These are phyloP conservation scores for Rubia occidens DNA, from an alignment of 305 asterid genomes.

Conservation along the genomic window DNA sequence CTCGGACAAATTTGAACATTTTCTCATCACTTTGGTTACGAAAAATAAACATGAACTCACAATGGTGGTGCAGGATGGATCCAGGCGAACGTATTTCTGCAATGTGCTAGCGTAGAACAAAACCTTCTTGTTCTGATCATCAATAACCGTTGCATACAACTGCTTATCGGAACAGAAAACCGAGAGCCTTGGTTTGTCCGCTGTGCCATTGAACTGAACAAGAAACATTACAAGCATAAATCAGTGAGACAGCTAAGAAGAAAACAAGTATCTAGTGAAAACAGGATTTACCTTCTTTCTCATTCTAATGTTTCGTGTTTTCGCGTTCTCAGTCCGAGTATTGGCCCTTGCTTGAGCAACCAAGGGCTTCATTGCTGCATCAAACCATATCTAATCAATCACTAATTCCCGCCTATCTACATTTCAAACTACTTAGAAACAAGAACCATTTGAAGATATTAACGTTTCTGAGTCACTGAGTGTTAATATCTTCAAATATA, in stretches of 20 bases:
- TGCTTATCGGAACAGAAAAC: conserved; percentile 81
- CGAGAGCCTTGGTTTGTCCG: conserved; percentile 67
- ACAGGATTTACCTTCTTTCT: conserved; percentile 41
- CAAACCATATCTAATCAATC: not conserved
- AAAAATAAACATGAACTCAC: conserved; percentile 31
- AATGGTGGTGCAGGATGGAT: conserved; percentile 42
- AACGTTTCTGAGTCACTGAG: no score
- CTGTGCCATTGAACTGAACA: conserved; percentile 67
- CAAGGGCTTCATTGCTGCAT: conserved; percentile 38
- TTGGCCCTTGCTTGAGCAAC: conserved; percentile 50
- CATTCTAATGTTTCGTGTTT: conserved; percentile 50
- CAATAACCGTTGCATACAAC: conserved; percentile 65
- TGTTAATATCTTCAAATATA: no score
- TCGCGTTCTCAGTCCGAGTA: conserved; percentile 48
- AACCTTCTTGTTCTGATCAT: conserved; percentile 69
- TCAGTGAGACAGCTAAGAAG: not conserved
- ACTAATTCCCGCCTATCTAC: not conserved
- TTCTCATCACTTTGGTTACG: not conserved
- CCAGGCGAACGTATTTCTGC: conserved; percentile 56
- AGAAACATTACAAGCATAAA: not conserved
- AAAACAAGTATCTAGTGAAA: not conserved
- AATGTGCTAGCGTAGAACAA: conserved; percentile 70
- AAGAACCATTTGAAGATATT: no score
- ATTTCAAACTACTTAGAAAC: not conserved
- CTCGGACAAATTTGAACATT: not conserved